These are phyloP conservation scores for Sarcomyxa edulis DNA, from an alignment of 768 basidiomycete species.

Conservation along the genomic window DNA sequence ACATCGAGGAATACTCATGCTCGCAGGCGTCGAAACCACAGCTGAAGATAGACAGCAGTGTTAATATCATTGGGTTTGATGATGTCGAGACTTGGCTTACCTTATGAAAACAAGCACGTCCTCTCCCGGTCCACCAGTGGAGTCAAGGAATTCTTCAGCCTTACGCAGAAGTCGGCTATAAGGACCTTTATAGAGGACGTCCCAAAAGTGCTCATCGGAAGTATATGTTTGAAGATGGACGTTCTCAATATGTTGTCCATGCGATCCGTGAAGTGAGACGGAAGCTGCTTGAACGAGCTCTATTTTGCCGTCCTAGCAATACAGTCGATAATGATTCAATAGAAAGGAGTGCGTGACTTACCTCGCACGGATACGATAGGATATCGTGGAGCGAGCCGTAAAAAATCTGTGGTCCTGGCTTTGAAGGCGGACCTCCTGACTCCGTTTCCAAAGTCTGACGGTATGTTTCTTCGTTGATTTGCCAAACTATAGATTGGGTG, in stretches of 20 bases:
- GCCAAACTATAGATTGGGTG: slow-evolving; percentile 88
- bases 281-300: slow-evolving; percentile 84
- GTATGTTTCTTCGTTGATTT: slow-evolving; percentile 86
- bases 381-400: slow-evolving; percentile 96
- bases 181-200: slow-evolving; percentile 61
- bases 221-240: slow-evolving; percentile 74
- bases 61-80: background rate
- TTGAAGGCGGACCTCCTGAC: slow-evolving; percentile 24
- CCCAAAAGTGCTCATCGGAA: slow-evolving; percentile 72
- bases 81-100: slow-evolving; percentile 28
- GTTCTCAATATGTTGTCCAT: slow-evolving; percentile 87
- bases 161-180: slow-evolving; percentile 57
- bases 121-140: slow-evolving; percentile 57
- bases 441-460: slow-evolving; percentile 57
- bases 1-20: slow-evolving; percentile 90
- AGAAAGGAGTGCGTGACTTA: slow-evolving; percentile 18
- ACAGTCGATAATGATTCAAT: slow-evolving; percentile 1
- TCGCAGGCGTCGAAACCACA: slow-evolving; percentile 95
- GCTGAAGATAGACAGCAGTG: slow-evolving; percentile 31
- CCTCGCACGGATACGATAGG: slow-evolving; percentile 89
- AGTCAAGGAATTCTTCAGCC: slow-evolving; percentile 66
- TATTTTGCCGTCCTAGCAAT: slow-evolving; percentile 69
- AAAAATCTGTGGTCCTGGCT: slow-evolving; percentile 58
- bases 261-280: slow-evolving; percentile 67
- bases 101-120: slow-evolving; percentile 86